Conservation (phyloP, 1,284 basidiomycete species). For the Heterobasidion parviporum region DNA sequence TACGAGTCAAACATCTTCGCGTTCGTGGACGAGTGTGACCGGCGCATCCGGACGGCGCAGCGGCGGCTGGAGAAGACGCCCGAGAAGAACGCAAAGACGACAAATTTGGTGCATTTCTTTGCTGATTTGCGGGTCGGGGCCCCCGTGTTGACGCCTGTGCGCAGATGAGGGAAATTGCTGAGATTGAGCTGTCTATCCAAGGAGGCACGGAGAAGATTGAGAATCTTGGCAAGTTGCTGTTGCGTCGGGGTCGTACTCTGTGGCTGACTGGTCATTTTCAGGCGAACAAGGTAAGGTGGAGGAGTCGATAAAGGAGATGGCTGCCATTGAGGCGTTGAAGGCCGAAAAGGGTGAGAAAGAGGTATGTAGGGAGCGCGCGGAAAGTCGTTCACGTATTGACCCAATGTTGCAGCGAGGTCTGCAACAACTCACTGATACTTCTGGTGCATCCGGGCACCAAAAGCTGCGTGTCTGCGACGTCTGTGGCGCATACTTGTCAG, state of each 20-base stretch:
- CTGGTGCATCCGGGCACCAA: constrained; percentile 97
- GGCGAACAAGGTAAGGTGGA: constrained; percentile 97
- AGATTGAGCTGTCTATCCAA: constrained; percentile 98
- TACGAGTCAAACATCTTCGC: constrained; percentile 93
- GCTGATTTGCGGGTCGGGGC: background rate
- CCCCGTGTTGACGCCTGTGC: background rate
- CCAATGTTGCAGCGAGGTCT: constrained; percentile 64
- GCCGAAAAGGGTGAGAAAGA: constrained; percentile 95
- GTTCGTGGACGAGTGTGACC: constrained; percentile 97
- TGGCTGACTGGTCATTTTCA: constrained; percentile 16
- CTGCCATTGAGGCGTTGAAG: constrained; percentile 96
- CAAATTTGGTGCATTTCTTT: constrained; percentile 65
- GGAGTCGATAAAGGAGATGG: constrained; percentile 95
- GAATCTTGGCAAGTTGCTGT: constrained; percentile 54
- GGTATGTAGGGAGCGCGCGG: constrained; percentile 31
- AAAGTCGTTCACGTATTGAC: background rate
- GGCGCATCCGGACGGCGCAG: constrained; percentile 91
- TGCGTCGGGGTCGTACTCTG: background rate
- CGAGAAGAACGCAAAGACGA: constrained; percentile 98
- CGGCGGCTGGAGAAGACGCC: constrained; percentile 97
- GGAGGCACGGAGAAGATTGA: constrained; percentile 99
- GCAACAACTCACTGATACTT: constrained; percentile 95
- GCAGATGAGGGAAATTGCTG: constrained; percentile 98
- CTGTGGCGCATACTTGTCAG: constrained; percentile 96
- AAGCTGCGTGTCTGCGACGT: constrained; percentile 99